phyloP scores from a whole-genome alignment of 2,329 filamentous ascomycete species.

The Metarhizium rileyi region DNA sequence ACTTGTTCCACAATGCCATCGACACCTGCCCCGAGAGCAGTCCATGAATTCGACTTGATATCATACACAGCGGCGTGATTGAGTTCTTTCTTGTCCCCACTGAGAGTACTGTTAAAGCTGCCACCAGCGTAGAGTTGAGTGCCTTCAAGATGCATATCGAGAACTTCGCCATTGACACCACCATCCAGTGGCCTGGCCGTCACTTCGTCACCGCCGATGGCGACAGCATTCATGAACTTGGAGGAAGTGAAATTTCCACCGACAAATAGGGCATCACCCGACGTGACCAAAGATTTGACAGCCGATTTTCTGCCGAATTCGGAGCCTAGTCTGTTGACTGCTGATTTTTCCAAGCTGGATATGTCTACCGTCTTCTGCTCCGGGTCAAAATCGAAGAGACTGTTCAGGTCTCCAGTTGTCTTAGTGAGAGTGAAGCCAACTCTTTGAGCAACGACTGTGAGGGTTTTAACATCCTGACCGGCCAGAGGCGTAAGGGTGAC shows the following conservation, averaged over 20 bases:
- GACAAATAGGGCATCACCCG: conserved; percentile 59
- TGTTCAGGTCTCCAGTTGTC: conserved; percentile 74
- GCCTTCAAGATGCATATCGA: conserved; percentile 57
- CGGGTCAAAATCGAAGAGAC: conserved; percentile 82
- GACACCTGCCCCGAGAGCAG: conserved; percentile 72
- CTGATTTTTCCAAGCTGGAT: conserved; percentile 57
- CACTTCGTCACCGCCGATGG: conserved; percentile 51
- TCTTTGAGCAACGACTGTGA: conserved; percentile 82
- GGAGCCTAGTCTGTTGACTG: conserved; percentile 66
- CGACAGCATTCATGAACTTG: conserved; percentile 65
- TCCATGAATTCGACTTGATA: conserved; percentile 59
- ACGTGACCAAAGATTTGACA: conserved; percentile 58
- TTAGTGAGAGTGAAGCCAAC: conserved; percentile 68
- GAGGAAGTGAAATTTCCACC: conserved; percentile 74
- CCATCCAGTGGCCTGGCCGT: conserved; percentile 53
- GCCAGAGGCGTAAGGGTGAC: conserved; percentile 66
- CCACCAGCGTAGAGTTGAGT: conserved; percentile 72
- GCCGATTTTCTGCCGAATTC: conserved; percentile 57
- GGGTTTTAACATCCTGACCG: conserved; percentile 48
- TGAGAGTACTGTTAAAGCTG: conserved; percentile 65
- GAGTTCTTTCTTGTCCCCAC: conserved; percentile 52
- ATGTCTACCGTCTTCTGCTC: conserved; percentile 39
- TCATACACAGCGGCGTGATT: conserved; percentile 72
- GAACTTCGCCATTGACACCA: conserved; percentile 73
- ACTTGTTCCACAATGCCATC: conserved; percentile 68